Base-by-base conservation (phyloP, 1,284 basidiomycete species). In the Tilletia setariae region DNA sequence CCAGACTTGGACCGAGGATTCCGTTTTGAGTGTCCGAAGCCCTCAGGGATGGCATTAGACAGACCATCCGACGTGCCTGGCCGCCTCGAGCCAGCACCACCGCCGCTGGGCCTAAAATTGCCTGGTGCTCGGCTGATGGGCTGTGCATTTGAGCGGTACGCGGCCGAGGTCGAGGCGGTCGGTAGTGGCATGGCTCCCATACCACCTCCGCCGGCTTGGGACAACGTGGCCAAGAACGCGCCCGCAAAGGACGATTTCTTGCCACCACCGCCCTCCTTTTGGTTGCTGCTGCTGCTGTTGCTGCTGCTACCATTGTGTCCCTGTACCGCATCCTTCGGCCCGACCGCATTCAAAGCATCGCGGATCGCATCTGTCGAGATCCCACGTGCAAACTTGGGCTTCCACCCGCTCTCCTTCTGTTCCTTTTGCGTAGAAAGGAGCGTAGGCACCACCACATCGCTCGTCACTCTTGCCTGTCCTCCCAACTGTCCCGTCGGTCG, bases 221-320 rank as follows among this genome's bases (percentile, higher is more conserved):
- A 59, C 13, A 59, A 30, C 1, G 53, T 59, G 28, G 53, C 53
- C 25, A 59, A 59, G 53, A 59, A 28, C 9, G 53, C 53, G 25
- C 53, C 53, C 16, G 53, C 53, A 30, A 59, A 59, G n/a, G 53
- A 11, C n/a, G 53, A 59, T 30, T n/a, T n/a, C n/a, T n/a, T n/a
- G n/a, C n/a, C n/a, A n/a, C n/a, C n/a, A n/a, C n/a, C n/a, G n/a
- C n/a, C n/a, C n/a, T 21, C 15, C 23, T 30, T 23, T 30, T 30
- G 16, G 53, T 25, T 28, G 53, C 19, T 59, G 28, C 32, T 25
- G 8, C 16, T 30, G 13, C 53, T 30, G 4, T 8, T 8, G 53
- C 28, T 30, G 9, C 23, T 23, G 19, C 25, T 11, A 13, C 9
- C 13, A 21, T 15, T 30, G 28, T 30, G 23, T 21, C 19, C 19